Evolutionary conservation across 345 rosid genomes (phyloP), one percentile per base, ranked within the genome.

Genomic region (Pistacia atlantica): DNA sequence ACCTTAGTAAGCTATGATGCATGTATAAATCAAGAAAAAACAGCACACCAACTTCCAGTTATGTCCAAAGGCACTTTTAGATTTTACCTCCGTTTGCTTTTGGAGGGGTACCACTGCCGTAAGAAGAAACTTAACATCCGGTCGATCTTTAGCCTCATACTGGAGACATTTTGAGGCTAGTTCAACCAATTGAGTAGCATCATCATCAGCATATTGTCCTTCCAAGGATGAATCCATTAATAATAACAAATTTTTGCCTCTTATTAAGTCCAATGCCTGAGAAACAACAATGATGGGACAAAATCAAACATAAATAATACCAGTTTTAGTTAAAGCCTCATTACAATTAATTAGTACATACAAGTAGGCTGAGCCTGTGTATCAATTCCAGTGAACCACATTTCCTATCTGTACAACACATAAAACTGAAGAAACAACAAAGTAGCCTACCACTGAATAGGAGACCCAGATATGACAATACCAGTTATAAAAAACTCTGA

Each of bases 91-190:
- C 70, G 79, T 84, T 83, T 87, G 90, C 82, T 85, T 89, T 71
- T 91, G 95, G 67, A 91, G 89, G n/a, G 91, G 88, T 72, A 72
- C 84, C 67, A 89, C 88, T 3, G 89, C 87, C 14, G 90, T 78
- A 66, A 86, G 84, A 80, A 91, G 81, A 80, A 84, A 91, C 78
- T 86, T 85, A 37, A 84, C 51, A 73, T 81, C 91, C 55, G 92
- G 95, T 75, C 95, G 87, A 79, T 91, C 95, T 80, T 86, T 87
- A 58, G 91, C 84, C 83, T 91, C 95, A 60, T 87, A 89, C 77
- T 89, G 95, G 68, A 91, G 89, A 75, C 95, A 91, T 79, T 85
- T 87, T 42, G 95, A 91, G 72, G 95, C 88, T 35, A 91, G 81
- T 49, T 89, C 91, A 57, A 91, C 91, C 83, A 91, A 81, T 54